Percentiles rank a stretch among this genome's conserved stretches.
Evolutionary conservation across 768 basidiomycete species (phyloP).

Genomic region (Hericium alpestre): DNA sequence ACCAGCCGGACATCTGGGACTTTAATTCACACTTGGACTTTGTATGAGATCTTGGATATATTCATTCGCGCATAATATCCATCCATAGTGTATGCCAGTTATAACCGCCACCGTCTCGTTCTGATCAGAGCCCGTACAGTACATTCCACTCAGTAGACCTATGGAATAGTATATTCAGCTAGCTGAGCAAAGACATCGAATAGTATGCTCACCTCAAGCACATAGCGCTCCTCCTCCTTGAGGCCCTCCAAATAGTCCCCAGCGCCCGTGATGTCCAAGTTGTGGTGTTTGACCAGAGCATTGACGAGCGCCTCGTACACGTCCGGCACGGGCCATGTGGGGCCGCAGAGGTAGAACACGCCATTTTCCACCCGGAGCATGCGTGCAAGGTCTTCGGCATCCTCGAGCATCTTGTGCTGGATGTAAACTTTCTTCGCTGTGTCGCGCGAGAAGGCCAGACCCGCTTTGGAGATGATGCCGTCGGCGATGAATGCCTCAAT

Average conservation of each 20-base stretch:
- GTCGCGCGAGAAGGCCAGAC: constrained; percentile 95
- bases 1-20: too few species aligned
- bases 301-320: constrained; percentile 88
- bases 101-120: too few species aligned
- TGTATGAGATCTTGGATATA: too few species aligned
- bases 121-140: too few species aligned
- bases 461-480: constrained; percentile 77
- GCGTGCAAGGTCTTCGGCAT: constrained; percentile 63
- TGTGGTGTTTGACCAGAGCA: constrained; percentile 64
- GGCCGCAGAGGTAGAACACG: constrained; percentile 94
- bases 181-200: too few species aligned
- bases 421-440: constrained; percentile 91
- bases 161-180: too few species aligned
- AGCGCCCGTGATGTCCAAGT: constrained; percentile 52
- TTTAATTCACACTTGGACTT: too few species aligned
- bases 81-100: too few species aligned
- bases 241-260: constrained; percentile 76
- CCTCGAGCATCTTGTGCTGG: constrained; percentile 95
- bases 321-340: constrained; percentile 99
- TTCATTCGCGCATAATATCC: too few species aligned
- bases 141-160: too few species aligned
- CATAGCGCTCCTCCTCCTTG: constrained; percentile 96
- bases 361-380: constrained; percentile 67
- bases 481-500: constrained; percentile 89
- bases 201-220: constrained; percentile 63